phyloP scores from a whole-genome alignment of 345 rosid species.

The Heritiera fomes region DNA sequence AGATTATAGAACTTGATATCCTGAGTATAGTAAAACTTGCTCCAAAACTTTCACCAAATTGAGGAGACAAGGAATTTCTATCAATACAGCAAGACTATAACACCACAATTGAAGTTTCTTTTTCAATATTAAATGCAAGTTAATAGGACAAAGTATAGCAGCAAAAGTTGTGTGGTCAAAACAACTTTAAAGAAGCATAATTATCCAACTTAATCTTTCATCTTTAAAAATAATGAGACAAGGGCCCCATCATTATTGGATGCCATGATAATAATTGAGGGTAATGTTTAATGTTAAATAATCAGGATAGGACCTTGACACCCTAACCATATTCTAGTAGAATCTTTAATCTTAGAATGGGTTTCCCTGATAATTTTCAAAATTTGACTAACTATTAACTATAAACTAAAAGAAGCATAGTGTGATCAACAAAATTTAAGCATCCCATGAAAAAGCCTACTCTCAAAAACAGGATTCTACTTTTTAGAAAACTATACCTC shows the following conservation, averaged over 20 bases:
- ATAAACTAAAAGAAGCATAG: too few species aligned
- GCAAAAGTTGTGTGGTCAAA: not conserved
- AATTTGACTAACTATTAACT: too few species aligned
- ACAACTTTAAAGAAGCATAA: slow-evolving; percentile 11
- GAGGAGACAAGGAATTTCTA: not conserved
- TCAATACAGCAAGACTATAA: not conserved
- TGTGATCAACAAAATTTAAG: not conserved
- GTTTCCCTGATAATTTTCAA: not conserved
- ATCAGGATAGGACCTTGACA: not conserved
- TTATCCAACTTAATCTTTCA: slow-evolving; percentile 7
- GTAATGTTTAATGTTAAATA: not conserved
- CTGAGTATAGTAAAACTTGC: not conserved
- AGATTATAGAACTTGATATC: too few species aligned
- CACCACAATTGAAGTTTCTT: not conserved
- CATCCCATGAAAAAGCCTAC: not conserved
- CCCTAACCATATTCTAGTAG: not conserved
- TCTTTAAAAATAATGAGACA: slow-evolving; percentile 6
- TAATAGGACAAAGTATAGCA: not conserved
- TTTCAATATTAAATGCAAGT: slow-evolving; percentile 7
- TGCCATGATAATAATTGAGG: not conserved
- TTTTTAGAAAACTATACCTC: not conserved
- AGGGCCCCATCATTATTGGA: slow-evolving; percentile 4
- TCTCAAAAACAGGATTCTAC: slow-evolving; percentile 9
- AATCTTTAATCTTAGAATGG: not conserved
- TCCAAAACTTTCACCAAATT: not conserved